phyloP scores from a whole-genome alignment of 306 rosid genomes.

The Malus domestica region ASM211411v1 NC_041802.1:23048001-23048500 shows the following conservation, averaged over 20 bases:
- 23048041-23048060: neutral
- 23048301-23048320: no score
- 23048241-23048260: neutral
- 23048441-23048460: no score
- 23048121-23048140: neutral
- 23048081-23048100: conserved; percentile 4
- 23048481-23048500: no score
- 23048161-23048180: neutral
- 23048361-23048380: no score
- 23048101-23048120: neutral
- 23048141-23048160: neutral
- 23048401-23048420: no score
- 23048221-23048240: neutral
- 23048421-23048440: no score
- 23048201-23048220: neutral
- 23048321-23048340: no score
- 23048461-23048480: no score
- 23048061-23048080: neutral
- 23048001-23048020: conserved; percentile 2
- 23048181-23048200: conserved; percentile 8
- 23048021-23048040: neutral
- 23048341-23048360: no score
- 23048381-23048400: no score
- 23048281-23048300: no score
- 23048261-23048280: no score